Evolutionary conservation across 2,329 filamentous ascomycete genomes (phyloP), one percentile per base, ranked within the genome.

Genomic region (Fusarium sp.): DNA sequence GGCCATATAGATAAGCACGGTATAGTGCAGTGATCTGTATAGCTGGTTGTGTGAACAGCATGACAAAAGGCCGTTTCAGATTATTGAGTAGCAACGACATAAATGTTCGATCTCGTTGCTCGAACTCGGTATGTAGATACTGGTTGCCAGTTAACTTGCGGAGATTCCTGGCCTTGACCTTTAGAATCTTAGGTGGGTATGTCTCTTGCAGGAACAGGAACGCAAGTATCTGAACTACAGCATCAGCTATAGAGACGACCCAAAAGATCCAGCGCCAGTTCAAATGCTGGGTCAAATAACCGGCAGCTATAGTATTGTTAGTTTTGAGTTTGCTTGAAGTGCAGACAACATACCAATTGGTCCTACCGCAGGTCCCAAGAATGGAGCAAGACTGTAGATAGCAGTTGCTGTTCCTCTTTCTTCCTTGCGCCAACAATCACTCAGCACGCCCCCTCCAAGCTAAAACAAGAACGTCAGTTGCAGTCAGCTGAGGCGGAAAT

Each of bases 21-120:
- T 86, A 86, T 1, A 85, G 68, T 0, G 83, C 82, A 4, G 87
- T 80, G 3, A 86, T 75, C 47, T 86, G 80, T 11, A 88, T 78
- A 9, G 86, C 83, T 0, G 85, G 85, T 14, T 86, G 85, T 1
- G 82, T 80, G 20, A 83, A 77, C 3, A 87, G 77, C 73, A 88
- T 81, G 25, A 83, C 80, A 11, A 85, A 78, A 0, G 86, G 85
- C 0, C 86, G 79, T 4, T 82, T 74, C 10, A 87, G 54, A 9
- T 81, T 77, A 28, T 73, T 75, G 0, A 69, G 25, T 1, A 80
- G 61, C 0, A 71, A 63, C 28, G 75, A 72, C 1, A 60, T 11
- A 7, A 78, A 78, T 0, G 76, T 74, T 0, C 62, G 64, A 16
- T 77, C 76, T 2, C 71, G 69, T 1, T 53, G 49, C n/a, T 79